Percentiles rank a stretch among this genome's conserved stretches.
phyloP scores from a whole-genome alignment of 2,329 filamentous ascomycete genomes.

The Colletotrichum neosansevieriae region DNA sequence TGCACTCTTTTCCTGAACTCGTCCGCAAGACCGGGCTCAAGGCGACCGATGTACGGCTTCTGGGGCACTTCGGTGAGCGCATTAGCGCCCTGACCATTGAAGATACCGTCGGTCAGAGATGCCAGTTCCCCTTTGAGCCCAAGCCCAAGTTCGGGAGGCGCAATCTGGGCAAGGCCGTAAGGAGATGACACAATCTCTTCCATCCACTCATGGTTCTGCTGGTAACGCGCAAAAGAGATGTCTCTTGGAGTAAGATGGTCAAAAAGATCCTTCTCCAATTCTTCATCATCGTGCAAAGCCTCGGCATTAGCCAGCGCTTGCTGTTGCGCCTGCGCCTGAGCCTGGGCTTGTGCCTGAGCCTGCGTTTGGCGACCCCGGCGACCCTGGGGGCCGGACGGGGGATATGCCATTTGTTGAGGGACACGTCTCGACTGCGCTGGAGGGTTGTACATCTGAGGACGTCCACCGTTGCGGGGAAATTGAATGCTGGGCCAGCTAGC shows the following conservation, averaged over 20 bases:
- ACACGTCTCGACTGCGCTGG: conserved; percentile 61
- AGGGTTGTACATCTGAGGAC: conserved; percentile 61
- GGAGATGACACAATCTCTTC: conserved; percentile 95
- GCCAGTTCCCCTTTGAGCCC: conserved; percentile 87
- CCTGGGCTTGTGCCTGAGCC: conserved; percentile 54
- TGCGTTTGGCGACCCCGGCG: conserved; percentile 47
- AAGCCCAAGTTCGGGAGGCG: conserved; percentile 86
- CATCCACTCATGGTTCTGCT: conserved; percentile 99
- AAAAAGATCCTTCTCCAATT: conserved; percentile 85
- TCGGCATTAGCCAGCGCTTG: conserved; percentile 43
- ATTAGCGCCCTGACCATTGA: conserved; percentile 74
- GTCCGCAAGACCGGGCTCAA: conserved; percentile 82
- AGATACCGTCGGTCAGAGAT: conserved; percentile 85
- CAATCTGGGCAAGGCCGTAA: conserved; percentile 86
- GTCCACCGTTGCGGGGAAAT: conserved; percentile 68
- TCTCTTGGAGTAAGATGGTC: conserved; percentile 91
- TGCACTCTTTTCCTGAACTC: conserved; percentile 85
- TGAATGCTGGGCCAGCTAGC: conserved; percentile 90
- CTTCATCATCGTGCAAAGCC: conserved; percentile 76
- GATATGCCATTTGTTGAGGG: conserved; percentile 73
- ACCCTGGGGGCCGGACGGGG: conserved; percentile 60
- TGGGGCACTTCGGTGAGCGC: conserved; percentile 60
- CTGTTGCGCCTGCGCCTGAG: conserved; percentile 45
- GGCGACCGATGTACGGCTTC: conserved; percentile 72
- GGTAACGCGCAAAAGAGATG: conserved; percentile 87